Conservation (phyloP, 148 eudicot genomes). For the Silene uniflora region DNA sequence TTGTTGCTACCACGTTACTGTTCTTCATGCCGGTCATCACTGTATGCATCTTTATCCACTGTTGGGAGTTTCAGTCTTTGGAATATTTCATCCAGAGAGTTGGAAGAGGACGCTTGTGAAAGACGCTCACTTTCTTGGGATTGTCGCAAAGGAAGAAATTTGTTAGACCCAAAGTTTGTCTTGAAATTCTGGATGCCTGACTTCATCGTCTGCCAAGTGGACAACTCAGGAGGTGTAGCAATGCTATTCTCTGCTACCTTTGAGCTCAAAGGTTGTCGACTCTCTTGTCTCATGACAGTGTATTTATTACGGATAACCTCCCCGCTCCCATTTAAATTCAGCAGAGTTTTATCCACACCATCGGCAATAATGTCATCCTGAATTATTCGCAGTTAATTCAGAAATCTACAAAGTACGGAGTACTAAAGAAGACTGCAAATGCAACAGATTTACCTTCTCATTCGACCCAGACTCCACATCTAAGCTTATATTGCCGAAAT, state of each 20-base stretch:
- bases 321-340: constrained; percentile 45
- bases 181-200: constrained; percentile 61
- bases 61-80: constrained; percentile 66
- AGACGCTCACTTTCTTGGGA: constrained; percentile 36
- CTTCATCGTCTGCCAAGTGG: constrained; percentile 76
- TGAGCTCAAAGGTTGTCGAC: too few relatives aligned
- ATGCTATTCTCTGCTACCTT: constrained; percentile 36
- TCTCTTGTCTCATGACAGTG: constrained; percentile 48
- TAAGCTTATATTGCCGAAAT: constrained; percentile 44
- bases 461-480: constrained; percentile 59
- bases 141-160: constrained; percentile 48
- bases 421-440: background rate
- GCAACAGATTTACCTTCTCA: constrained; percentile 33
- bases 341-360: constrained; percentile 35
- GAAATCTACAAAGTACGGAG: background rate
- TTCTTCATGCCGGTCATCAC: constrained; percentile 40
- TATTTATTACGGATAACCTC: constrained; percentile 70
- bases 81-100: constrained; percentile 75
- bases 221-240: constrained; percentile 40
- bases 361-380: constrained; percentile 37
- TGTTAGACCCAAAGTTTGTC: constrained; percentile 58
- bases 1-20: constrained; percentile 19
- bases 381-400: background rate
- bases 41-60: constrained; percentile 29
- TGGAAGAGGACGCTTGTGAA: constrained; percentile 53